A percentile compares a stretch with the other conserved stretches of the same genome.
phyloP scores from a whole-genome alignment of 106 monocot species.

The Dendrobium huoshanense region DNA sequence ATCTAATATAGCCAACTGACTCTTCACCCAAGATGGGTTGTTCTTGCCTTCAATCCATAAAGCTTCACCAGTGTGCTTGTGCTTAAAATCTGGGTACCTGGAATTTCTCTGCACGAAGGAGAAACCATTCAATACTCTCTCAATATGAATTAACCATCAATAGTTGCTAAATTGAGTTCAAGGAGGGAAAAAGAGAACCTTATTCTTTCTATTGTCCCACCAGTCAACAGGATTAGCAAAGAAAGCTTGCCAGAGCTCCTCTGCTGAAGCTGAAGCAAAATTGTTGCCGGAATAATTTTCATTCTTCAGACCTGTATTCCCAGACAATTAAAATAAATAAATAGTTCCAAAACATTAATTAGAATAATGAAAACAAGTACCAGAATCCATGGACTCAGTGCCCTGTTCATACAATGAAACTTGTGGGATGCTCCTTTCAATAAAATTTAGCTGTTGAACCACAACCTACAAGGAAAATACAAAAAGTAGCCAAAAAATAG shows the following conservation, averaged over 20 bases:
- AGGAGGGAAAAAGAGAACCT: slow-evolving; percentile 34
- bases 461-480: slow-evolving; percentile 47
- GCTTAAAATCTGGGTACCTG: slow-evolving; percentile 90
- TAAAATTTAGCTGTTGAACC: slow-evolving; percentile 76
- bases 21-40: slow-evolving; percentile 82
- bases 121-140: background rate
- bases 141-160: background rate
- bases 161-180: background rate
- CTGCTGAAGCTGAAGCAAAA: slow-evolving; percentile 49
- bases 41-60: slow-evolving; percentile 81
- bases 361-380: slow-evolving; percentile 19
- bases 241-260: slow-evolving; percentile 95
- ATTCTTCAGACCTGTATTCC: slow-evolving; percentile 21
- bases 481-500: background rate
- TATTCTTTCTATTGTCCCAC: slow-evolving; percentile 92
- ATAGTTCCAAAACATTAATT: background rate
- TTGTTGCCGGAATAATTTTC: slow-evolving; percentile 25
- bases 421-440: slow-evolving; percentile 45
- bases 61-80: slow-evolving; percentile 88
- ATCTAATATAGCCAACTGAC: slow-evolving; percentile 76
- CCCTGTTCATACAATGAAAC: slow-evolving; percentile 57
- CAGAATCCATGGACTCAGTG: slow-evolving; percentile 20
- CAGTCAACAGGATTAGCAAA: slow-evolving; percentile 91
- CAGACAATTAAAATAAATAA: slow-evolving; percentile 7
- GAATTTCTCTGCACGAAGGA: slow-evolving; percentile 58